Base-by-base conservation (phyloP, 148 eudicot species). In the Amaranthus hypochondriacus region DNA sequence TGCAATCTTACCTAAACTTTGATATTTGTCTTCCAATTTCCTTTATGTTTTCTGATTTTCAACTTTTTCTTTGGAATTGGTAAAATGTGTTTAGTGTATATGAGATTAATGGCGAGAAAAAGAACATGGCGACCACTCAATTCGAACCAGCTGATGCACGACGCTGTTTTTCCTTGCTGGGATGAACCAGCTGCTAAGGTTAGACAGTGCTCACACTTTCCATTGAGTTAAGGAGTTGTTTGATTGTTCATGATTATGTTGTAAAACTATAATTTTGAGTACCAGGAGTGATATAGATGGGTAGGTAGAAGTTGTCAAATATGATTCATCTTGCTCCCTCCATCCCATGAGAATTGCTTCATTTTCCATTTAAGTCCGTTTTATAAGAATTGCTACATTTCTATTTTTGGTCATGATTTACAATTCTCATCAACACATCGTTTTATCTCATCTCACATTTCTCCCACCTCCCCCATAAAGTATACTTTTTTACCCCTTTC, bases 131-230 rank as follows among this genome's bases (percentile, higher is more conserved):
- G 48, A 95, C 88, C 54, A 94, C 97, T 47, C 98, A 94, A 76
- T 94, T 93, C 65, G 98, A 94, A 84, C 97, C 98, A 57, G 97
- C 97, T 55, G 98, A 94, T 84, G 98, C 96, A 8, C 86, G 98
- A 59, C 89, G 97, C 28, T 94, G 98, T 84, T 91, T 91, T 94
- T 78, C 97, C 98, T 11, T 94, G 98, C 75, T 94, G 98, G 98
- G 98, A 94, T 83, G 98, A 94, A 79, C 98, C 98, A 67, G 93
- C 98, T 84, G 90, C 90, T 49, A 94, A 94, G 97, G 98, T 81
- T 66, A 39, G 51, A 48, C 49, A n/a, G 54, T 66, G 51, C 39
- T 28, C 55, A 18, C 8, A 43, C 8, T 15, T 5, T 15, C 28
- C 5, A 14, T 9, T 14, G 42, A 48, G 55, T 65, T 28, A 46